Percentiles rank a stretch among this genome's conserved stretches.
Evolutionary conservation across 768 basidiomycete species (phyloP).

Genomic region (Hygrocybe punicea): DNA sequence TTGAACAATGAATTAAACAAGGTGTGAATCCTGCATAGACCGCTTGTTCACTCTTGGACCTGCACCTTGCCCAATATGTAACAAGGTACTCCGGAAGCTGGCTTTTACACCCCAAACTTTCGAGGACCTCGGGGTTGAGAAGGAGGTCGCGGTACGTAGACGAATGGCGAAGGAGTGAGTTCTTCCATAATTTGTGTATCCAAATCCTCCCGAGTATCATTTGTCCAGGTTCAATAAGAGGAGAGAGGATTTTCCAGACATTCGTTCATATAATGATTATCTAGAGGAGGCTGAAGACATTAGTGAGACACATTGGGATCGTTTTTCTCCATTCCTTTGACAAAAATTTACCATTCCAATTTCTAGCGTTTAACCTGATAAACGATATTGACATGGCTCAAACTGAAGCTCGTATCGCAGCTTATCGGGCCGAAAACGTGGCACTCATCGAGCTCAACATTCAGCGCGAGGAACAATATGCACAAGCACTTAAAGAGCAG

Average conservation of each 20-base stretch:
- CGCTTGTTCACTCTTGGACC: slow-evolving; percentile 93
- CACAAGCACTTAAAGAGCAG: slow-evolving; percentile 66
- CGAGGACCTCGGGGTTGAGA: slow-evolving; percentile 88
- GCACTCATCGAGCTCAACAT: slow-evolving; percentile 79
- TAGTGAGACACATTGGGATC: slow-evolving; percentile 28
- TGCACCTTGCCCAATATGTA: slow-evolving; percentile 93
- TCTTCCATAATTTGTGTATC: background rate
- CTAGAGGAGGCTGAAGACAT: slow-evolving; percentile 95
- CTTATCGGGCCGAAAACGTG: slow-evolving; percentile 78
- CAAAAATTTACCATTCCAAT: background rate
- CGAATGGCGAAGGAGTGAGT: slow-evolving; percentile 86
- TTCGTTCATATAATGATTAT: slow-evolving; percentile 88
- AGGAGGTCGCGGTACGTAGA: slow-evolving; percentile 86
- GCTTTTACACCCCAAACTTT: slow-evolving; percentile 96
- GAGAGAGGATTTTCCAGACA: slow-evolving; percentile 79
- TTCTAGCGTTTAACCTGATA: slow-evolving; percentile 88
- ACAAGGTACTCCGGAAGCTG: slow-evolving; percentile 80
- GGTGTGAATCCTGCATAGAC: slow-evolving; percentile 99
- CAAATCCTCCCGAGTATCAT: slow-evolving; percentile 2
- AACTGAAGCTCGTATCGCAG: slow-evolving; percentile 80
- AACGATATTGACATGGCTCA: slow-evolving; percentile 76
- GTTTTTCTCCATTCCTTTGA: slow-evolving; percentile 6
- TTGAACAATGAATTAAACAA: slow-evolving; percentile 28
- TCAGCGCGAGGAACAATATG: slow-evolving; percentile 76
- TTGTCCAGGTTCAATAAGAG: slow-evolving; percentile 84